These are phyloP conservation scores for Geotrichum fermentans DNA, from an alignment of 1,139 yeast genomes.

Conservation along the genomic window DNA sequence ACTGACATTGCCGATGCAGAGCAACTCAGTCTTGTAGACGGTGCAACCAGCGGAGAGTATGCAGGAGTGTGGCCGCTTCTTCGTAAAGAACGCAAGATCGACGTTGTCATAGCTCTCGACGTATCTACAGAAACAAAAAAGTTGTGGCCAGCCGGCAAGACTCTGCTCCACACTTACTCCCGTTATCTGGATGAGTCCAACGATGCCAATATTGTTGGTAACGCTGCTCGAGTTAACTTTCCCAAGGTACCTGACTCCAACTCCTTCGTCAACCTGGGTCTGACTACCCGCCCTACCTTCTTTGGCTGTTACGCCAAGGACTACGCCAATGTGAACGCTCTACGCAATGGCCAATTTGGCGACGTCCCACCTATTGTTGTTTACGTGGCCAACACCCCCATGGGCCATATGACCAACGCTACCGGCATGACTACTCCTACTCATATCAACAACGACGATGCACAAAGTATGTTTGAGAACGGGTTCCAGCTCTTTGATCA, in stretches of 20 bases:
- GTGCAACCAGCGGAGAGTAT: slow-evolving; percentile 81
- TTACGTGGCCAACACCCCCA: slow-evolving; percentile 74
- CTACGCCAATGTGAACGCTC: slow-evolving; percentile 41
- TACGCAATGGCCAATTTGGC: slow-evolving; percentile 25
- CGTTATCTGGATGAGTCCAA: no score
- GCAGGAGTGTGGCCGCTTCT: slow-evolving; percentile 75
- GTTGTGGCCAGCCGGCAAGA: slow-evolving; percentile 55
- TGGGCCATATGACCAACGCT: slow-evolving; percentile 62
- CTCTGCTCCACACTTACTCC: slow-evolving; percentile 58
- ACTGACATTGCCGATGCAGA: slow-evolving; percentile 36
- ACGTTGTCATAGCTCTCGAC: slow-evolving; percentile 76
- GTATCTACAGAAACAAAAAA: slow-evolving; percentile 73
- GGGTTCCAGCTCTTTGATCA: slow-evolving; percentile 75
- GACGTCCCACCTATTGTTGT: slow-evolving; percentile 66
- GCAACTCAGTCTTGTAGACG: slow-evolving; percentile 66
- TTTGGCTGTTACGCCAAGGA: slow-evolving; percentile 79
- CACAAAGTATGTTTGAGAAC: slow-evolving; percentile 61
- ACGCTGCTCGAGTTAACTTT: no score
- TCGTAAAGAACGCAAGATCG: slow-evolving; percentile 65
- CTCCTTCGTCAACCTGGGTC: slow-evolving; percentile 49
- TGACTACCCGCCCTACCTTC: slow-evolving; percentile 57
- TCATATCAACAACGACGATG: slow-evolving; percentile 60
- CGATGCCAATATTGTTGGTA: no score
- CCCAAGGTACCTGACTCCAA: slow-evolving; percentile 32
- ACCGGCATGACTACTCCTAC: slow-evolving; percentile 67